These are phyloP conservation scores for Suhomyces chickasaworum DNA, from an alignment of 1,139 yeast species.

Conservation along the genomic window DNA sequence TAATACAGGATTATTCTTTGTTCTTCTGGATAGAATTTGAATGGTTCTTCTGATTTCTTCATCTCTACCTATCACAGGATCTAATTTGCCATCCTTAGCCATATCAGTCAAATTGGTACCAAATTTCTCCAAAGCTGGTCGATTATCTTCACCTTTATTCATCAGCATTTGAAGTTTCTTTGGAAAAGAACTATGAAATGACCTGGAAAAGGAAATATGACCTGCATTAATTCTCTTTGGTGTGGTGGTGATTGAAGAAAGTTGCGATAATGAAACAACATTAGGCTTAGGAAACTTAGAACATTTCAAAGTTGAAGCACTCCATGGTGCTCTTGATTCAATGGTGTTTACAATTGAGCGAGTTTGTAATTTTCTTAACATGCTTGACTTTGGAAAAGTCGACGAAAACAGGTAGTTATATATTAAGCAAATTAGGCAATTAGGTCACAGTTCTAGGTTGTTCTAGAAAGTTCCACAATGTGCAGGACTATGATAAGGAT, in stretches of 20 bases:
- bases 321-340: neutral
- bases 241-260: neutral
- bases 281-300: neutral
- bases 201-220: neutral
- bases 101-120: conserved; percentile 87
- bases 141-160: conserved; percentile 53
- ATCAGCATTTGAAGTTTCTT: conserved; percentile 40
- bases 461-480: conserved; percentile 13
- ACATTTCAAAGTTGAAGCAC: neutral
- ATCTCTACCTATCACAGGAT: conserved; percentile 96
- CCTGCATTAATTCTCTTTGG: neutral
- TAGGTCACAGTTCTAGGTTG: conserved; percentile 6
- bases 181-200: conserved; percentile 23
- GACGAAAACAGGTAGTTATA: neutral
- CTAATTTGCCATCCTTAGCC: conserved; percentile 88
- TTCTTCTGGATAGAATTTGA: conserved; percentile 86
- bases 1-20: conserved; percentile 91
- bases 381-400: neutral
- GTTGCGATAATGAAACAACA: neutral
- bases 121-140: conserved; percentile 80
- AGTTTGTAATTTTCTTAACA: conserved; percentile 1
- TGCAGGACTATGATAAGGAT: conserved; percentile 9
- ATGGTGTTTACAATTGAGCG: neutral
- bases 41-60: conserved; percentile 92
- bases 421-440: no score